Evolutionary conservation across 345 rosid species (phyloP), one percentile per base, ranked within the genome.

Genomic region (Punica granatum): DNA sequence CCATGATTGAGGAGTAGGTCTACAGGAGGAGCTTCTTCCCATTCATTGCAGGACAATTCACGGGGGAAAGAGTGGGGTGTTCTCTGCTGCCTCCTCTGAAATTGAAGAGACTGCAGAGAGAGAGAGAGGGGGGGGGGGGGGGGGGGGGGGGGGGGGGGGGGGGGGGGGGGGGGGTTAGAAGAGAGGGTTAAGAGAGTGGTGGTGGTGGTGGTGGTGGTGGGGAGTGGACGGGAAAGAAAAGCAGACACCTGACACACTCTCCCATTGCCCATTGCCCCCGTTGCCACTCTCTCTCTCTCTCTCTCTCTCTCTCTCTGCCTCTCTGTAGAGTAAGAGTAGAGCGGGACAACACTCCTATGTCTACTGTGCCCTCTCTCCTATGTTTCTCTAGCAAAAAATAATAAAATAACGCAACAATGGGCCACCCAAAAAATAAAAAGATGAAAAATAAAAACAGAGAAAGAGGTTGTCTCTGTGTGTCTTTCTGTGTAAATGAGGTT

Each of bases 1-100:
- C 87, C 87, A 85, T 86, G 67, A 64, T 70, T 58, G 56, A 67
- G 67, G 70, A 37, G 41, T 5, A 37, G 5, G 41, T 16, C 13
- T 44, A 16, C 1, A 44, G 49, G 49, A 44, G 49, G 49, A 44
- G 49, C 34, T n/a, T 33, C 18, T 30, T 12, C 53, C 53, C 63
- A 41, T 42, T 10, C 34, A 4, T 37, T 28, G 19, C 61, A 56
- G 34, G 61, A 56, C 61, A 56, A 56, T 56, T 4, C 61, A 56
- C 13, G 49, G 19, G 3, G 49, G 7, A 11, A 16, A 16, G 49
- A 16, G 49, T 56, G 1, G 33, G 6, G 30, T 3, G 18, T 28
- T 56, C 25, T 13, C 9, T 30, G 25, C 61, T 8, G 33, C 16
- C 11, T 28, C 34, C 33, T 1, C 16, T 13, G 18, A 56, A 37